Evolutionary conservation across 2,329 filamentous ascomycete species (phyloP).

Genomic region (Alternaria viburni): DNA sequence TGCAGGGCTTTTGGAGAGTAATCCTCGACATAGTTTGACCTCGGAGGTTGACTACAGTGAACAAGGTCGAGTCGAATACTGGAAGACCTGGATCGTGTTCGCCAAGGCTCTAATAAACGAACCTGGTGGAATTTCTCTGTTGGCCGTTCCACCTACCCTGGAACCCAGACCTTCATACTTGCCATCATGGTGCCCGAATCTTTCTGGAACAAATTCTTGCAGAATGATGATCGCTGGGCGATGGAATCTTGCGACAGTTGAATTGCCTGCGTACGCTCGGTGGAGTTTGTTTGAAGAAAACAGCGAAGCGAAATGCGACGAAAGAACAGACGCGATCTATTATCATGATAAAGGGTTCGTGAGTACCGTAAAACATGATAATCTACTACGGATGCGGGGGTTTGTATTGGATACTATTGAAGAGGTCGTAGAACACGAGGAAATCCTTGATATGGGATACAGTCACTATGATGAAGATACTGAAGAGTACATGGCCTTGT

Average conservation of each 20-base stretch:
- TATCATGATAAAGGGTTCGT: no score
- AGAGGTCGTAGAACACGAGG: background rate
- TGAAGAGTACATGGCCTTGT: background rate
- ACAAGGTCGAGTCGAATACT: background rate
- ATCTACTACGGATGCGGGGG: background rate
- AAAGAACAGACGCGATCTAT: no score
- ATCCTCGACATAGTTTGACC: rapidly evolving
- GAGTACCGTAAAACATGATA: background rate
- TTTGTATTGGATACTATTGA: background rate
- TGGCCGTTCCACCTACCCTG: background rate
- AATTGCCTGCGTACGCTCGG: no score
- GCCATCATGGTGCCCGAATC: background rate
- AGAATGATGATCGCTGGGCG: no score
- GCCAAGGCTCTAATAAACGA: rapidly evolving
- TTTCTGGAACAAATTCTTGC: background rate
- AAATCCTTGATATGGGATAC: rapidly evolving
- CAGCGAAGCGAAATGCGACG: no score
- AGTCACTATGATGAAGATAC: rapidly evolving
- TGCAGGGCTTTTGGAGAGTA: background rate
- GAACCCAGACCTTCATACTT: background rate
- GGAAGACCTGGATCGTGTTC: background rate
- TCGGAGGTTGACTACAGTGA: background rate
- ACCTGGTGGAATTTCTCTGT: rapidly evolving
- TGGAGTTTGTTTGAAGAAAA: background rate
- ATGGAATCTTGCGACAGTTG: no score